phyloP scores from a whole-genome alignment of 495 filamentous ascomycete genomes.

The Terfezia boudieri region DNA sequence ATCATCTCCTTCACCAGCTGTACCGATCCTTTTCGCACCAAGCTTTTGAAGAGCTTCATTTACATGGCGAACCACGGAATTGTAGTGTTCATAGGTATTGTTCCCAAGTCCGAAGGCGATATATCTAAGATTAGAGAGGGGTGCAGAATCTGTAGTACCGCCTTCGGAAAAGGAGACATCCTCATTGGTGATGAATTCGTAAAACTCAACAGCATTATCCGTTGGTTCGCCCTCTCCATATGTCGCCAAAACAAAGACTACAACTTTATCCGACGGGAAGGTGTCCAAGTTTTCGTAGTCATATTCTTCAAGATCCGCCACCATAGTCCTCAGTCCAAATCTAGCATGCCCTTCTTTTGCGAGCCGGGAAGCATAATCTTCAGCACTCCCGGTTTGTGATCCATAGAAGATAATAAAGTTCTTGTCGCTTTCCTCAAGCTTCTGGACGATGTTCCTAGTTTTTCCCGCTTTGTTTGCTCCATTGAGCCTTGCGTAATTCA shows the following conservation, averaged over 20 bases:
- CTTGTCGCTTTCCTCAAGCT: conserved; percentile 86
- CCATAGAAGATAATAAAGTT: conserved; percentile 98
- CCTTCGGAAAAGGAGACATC: conserved; percentile 61
- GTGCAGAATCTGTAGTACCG: conserved; percentile 34
- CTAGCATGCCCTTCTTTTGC: conserved; percentile 94
- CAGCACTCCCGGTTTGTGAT: conserved; percentile 93
- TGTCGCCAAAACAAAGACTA: conserved; percentile 87
- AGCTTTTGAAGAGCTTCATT: conserved; percentile 56
- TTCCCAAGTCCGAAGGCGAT: conserved; percentile 91
- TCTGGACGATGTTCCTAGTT: conserved; percentile 79
- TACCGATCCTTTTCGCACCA: conserved; percentile 63
- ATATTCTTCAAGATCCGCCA: conserved; percentile 93
- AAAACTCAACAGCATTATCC: conserved; percentile 97
- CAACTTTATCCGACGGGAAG: conserved; percentile 72
- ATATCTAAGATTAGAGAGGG: conserved; percentile 70
- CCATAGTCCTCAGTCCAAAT: conserved; percentile 96
- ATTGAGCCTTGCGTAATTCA: conserved; percentile 35
- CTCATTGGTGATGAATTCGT: conserved; percentile 77
- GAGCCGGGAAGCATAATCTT: conserved; percentile 93
- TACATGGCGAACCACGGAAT: conserved; percentile 87
- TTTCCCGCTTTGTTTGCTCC: conserved; percentile 55
- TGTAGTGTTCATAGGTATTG: conserved; percentile 99
- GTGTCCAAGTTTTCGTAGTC: conserved; percentile 88
- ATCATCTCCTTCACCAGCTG: conserved; percentile 89
- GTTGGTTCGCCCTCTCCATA: conserved; percentile 98